phyloP scores from a whole-genome alignment of 1,284 basidiomycete genomes.

The Malassezia obtusa region DNA sequence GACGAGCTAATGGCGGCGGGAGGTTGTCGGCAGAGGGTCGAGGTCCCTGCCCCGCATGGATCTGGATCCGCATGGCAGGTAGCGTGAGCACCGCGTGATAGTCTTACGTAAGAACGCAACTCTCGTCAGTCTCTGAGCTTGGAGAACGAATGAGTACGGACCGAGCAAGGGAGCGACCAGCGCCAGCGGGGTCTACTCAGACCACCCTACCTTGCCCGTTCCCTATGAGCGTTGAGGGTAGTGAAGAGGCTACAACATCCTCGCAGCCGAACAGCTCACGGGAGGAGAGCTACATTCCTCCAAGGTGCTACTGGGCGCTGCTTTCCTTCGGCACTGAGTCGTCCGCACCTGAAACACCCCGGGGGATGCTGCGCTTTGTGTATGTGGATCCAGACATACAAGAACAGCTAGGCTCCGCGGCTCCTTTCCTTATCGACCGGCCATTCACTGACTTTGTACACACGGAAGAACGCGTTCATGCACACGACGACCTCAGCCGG shows the following conservation, averaged over 20 bases:
- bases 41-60: background rate
- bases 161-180: background rate
- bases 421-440: slow-evolving; percentile 61
- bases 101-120: background rate
- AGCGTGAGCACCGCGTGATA: background rate
- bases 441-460: slow-evolving; percentile 77
- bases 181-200: background rate
- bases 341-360: background rate
- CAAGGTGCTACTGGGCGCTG: slow-evolving; percentile 16
- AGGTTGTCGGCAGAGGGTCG: background rate
- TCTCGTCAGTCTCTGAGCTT: background rate
- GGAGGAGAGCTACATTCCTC: too few relatives aligned
- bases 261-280: too few relatives aligned
- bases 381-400: slow-evolving; percentile 79
- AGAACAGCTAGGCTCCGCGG: slow-evolving; percentile 65
- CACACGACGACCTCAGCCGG: slow-evolving; percentile 58
- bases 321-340: background rate
- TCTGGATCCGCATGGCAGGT: slow-evolving; percentile 18
- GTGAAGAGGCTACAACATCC: too few relatives aligned
- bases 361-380: background rate
- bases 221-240: background rate
- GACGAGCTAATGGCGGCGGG: slow-evolving; percentile 12
- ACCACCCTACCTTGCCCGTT: background rate
- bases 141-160: background rate
- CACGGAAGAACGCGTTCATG: slow-evolving; percentile 62